Evolutionary conservation across 352 stramenopile genomes (phyloP), one percentile per base, ranked within the genome.

Genomic region (Pythium sp.): DNA sequence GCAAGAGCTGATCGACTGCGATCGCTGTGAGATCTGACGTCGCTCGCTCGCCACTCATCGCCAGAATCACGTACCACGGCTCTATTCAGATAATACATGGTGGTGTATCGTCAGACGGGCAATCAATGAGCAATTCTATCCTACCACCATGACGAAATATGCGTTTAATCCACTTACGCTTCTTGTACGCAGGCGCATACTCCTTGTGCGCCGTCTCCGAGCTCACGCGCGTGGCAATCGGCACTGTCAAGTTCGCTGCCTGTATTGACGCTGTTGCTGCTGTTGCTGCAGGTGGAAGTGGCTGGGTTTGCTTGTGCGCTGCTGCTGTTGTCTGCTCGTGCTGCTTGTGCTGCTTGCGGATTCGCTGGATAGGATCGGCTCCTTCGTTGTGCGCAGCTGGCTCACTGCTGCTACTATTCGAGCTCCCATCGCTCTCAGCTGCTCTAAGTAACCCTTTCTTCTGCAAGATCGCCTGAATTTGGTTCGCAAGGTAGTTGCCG

Each of bases 401-500:
- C 18, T 3, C 41, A 14, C 51, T 58, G 9, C 32, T 30, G 30
- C 20, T 75, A 53, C 3, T 46, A 14, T 20, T n/a, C 15, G 24
- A 30, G 30, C 26, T 14, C 7, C 2, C 24, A 46, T 30, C 63
- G 30, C 26, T 28, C 1, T 11, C 28, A 55, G 32, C 1, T 32
- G 24, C 30, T 15, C 28, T 34, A n/a, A 56, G 20, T 20, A 70
- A 5, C 0, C 70, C 69, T 46, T 80, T 67, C 60, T 80, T 88
- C n/a, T 81, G 68, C 22, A 95, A 65, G 49, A 94, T 89, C 18
- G 80, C 70, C 57, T 94, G 82, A 63, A 95, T 93, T 70, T 94
- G 84, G 72, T 93, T 93, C 56, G 84, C 84, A 65, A 95, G 80
- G 75, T 93, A 95, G 70, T 93, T 95, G 72, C 88, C 88, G 22